Conservation (phyloP, 2,329 filamentous ascomycete species). For the Exophiala calicioides region DNA sequence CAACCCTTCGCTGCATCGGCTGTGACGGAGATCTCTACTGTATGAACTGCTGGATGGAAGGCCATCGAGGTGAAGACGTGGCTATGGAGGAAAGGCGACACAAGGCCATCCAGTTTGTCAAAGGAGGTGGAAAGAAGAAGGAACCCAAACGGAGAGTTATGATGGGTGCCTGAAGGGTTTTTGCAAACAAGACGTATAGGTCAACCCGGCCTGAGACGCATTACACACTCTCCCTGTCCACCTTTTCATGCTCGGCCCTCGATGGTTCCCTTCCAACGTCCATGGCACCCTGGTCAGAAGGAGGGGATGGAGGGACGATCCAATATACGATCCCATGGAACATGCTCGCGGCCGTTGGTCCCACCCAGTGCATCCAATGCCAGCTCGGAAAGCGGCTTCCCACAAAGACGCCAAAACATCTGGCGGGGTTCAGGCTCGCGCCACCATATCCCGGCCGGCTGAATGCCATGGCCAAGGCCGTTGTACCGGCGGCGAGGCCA, state of each 20-base stretch:
- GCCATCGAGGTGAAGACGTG: slow-evolving; percentile 69
- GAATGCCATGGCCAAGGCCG: slow-evolving; percentile 42
- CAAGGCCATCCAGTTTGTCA: slow-evolving; percentile 60
- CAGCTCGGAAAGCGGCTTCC: slow-evolving; percentile 37
- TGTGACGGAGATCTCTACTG: slow-evolving; percentile 76
- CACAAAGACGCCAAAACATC: slow-evolving; percentile 48
- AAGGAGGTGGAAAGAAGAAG: slow-evolving; percentile 29
- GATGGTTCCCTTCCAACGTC: neutral
- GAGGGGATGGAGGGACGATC: slow-evolving; percentile 28
- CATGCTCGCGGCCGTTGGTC: slow-evolving; percentile 35
- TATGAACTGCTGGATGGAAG: slow-evolving; percentile 75
- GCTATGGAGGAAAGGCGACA: slow-evolving; percentile 72
- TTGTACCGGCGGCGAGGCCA: slow-evolving; percentile 42
- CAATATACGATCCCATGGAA: slow-evolving; percentile 38
- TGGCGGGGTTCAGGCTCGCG: slow-evolving; percentile 48
- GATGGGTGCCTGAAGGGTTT: slow-evolving; percentile 21
- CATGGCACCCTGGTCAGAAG: neutral
- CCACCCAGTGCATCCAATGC: slow-evolving; percentile 45
- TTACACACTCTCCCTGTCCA: slow-evolving; percentile 15
- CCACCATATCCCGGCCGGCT: slow-evolving; percentile 46
- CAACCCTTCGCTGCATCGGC: slow-evolving; percentile 68
- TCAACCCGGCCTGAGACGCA: too few relatives aligned
- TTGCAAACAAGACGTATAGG: too few relatives aligned
- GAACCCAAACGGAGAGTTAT: slow-evolving; percentile 22
- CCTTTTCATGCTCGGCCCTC: slow-evolving; percentile 8